Evolutionary conservation across 257 asterid species (phyloP), one percentile per base, ranked within the genome.

Genomic region (Cinchona pubescens): DNA sequence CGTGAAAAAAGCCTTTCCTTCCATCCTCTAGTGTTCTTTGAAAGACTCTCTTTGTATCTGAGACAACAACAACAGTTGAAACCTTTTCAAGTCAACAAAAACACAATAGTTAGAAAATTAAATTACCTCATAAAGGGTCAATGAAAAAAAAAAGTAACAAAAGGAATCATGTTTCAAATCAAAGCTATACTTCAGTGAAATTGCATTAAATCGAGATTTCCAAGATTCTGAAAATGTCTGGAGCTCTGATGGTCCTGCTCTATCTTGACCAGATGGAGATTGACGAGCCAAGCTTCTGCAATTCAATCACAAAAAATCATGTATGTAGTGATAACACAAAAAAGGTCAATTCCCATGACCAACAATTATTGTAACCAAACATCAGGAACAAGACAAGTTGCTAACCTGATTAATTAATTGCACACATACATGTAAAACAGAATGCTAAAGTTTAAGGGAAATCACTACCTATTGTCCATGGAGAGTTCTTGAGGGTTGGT

Each of bases 1-100:
- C 95, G 88, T 69, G 97, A 86, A 81, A 94, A 92, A 75, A 94
- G 81, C 87, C 87, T 92, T 78, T 94, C 99, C 83, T 89, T 94
- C 96, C 91, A 91, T 73, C 90, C 99, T 84, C 82, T 87, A 15
- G 97, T 92, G 73, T 86, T 87, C 90, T 89, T 90, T 13, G 96
- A 82, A 82, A 94, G 86, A 2, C 96, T 85, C 75, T 94, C 99
- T 86, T 91, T 92, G 85, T 94, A 94, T 83, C 98, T 94, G 71
- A 35, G 60, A 71, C 21, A 66, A 74, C 6, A 46, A 73, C 51
- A 38, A 67, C n/a, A 29, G 14, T 76, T 78, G 48, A 69, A 74
- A 74, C 75, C 37, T 74, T 48, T 13, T 68, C 55, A 69, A 14
- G 77, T 76, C 38, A 55, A 75, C 49, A 62, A 29, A 32, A 38